Base-by-base conservation (phyloP, 441 rosid genomes). In the Mallotus japonicus region DNA sequence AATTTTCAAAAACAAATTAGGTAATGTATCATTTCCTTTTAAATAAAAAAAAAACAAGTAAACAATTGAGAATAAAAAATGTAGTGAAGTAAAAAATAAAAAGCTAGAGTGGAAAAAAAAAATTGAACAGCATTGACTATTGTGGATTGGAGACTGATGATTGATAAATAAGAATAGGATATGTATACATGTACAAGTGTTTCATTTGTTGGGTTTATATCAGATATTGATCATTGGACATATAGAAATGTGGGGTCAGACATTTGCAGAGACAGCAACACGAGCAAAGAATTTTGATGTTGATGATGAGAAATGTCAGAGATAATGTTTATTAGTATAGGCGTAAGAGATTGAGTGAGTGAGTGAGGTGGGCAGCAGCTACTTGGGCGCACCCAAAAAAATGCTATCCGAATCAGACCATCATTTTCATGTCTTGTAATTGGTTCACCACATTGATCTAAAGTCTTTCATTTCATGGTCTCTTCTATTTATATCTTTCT, bases 341-440 rank as follows among this genome's bases (percentile, higher is more conserved):
- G 40, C 17, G 53, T 46, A 19, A 6, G 37, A 16, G 42, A 71
- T 57, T 14, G 34, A 42, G 55, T 44, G 75, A 42, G 55, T 44
- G 75, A 46, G 14, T 16, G 37, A 44, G 59, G 62, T 79, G 56
- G 76, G 65, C 63, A 40, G 32, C 32, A 28, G 76, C 76, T 78
- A 69, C 66, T 66, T 51, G 73, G 79, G 77, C 78, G 84, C 87
- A 86, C 86, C 86, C 71, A 67, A 12, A 77, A 28, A 28, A 40
- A 80, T 89, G 96, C 92, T 72, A 78, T 89, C 91, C 76, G 79
- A 89, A 74, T 89, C 93, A 80, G 88, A 82, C 81, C 87, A 82
- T 85, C 79, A 86, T 79, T 81, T 82, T 71, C 71, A 22, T 80
- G 83, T 56, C 77, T 63, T 68, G 40, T 69, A 65, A 85, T 82